These are phyloP conservation scores for Suillus luteus DNA, from an alignment of 768 basidiomycete species.

Conservation along the genomic window DNA sequence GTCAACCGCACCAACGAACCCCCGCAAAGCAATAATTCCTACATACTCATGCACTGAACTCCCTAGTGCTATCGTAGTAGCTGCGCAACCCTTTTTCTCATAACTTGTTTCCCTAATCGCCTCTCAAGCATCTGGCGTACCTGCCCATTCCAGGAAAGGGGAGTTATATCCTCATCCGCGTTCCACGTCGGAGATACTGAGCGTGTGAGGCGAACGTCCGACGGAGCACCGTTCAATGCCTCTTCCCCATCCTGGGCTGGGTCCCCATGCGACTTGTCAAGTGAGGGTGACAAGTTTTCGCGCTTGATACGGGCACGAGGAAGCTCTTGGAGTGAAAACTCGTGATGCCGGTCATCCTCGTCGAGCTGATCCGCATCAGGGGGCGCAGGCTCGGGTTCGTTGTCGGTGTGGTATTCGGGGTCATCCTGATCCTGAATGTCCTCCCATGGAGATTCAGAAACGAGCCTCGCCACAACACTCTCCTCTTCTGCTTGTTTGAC, in stretches of 20 bases:
- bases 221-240: background rate
- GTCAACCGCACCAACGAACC: background rate
- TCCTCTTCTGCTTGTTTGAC: conserved; percentile 5
- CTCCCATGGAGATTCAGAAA: background rate
- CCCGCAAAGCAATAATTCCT: background rate
- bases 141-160: conserved; percentile 4
- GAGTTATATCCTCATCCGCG: background rate
- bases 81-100: conserved; percentile 16
- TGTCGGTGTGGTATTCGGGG: conserved; percentile 14
- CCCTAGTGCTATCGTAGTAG: conserved; percentile 16
- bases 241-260: background rate
- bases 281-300: background rate
- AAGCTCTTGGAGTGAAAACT: conserved; percentile 15
- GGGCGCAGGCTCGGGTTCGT: conserved; percentile 1
- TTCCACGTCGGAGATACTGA: conserved; percentile 2
- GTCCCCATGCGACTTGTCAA: background rate
- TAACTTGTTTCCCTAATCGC: conserved; percentile 19
- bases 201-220: background rate
- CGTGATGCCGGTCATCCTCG: conserved; percentile 4
- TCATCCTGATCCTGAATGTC: conserved; percentile 15
- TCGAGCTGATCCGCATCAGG: background rate
- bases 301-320: background rate
- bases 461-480: background rate
- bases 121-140: conserved; percentile 19
- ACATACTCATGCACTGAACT: background rate